Evolutionary conservation across 2,329 filamentous ascomycete genomes (phyloP).

Genomic region (Rugonectria rugulosa): DNA sequence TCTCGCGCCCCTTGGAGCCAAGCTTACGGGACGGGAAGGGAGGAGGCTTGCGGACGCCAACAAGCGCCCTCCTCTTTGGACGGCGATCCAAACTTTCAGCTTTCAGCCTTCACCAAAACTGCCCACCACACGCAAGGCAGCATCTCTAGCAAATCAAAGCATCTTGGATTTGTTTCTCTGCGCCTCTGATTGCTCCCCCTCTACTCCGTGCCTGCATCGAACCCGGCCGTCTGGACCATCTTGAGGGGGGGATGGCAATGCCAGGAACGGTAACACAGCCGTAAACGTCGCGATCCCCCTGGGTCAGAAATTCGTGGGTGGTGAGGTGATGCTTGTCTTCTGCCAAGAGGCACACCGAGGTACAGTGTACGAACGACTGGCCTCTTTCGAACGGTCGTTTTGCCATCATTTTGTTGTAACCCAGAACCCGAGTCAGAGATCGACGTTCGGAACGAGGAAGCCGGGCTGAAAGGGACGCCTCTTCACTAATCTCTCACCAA

Average conservation of each 20-base stretch:
- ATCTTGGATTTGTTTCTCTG: too few species aligned
- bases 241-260: not conserved
- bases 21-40: constrained; percentile 14
- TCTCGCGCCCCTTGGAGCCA: not conserved
- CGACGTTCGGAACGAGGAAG: not conserved
- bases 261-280: constrained; percentile 4
- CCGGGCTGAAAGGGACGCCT: not conserved
- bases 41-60: constrained; percentile 10
- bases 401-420: not conserved
- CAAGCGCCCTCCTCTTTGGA: constrained; percentile 6
- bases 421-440: too few species aligned
- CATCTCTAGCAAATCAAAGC: too few species aligned
- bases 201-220: too few species aligned
- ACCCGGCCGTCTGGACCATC: too few species aligned
- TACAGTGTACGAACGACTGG: too few species aligned
- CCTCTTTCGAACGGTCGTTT: not conserved
- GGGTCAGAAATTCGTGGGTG: not conserved
- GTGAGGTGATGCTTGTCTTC: constrained; percentile 2
- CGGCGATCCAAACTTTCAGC: constrained; percentile 1
- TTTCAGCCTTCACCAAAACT: not conserved
- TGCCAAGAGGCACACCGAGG: not conserved
- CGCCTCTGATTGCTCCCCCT: too few species aligned
- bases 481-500: not conserved
- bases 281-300: not conserved
- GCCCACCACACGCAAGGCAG: too few species aligned